Evolutionary conservation across 2,329 filamentous ascomycete genomes (phyloP), one percentile per base, ranked within the genome.

Genomic region (Sphaerulina vaccinii): DNA sequence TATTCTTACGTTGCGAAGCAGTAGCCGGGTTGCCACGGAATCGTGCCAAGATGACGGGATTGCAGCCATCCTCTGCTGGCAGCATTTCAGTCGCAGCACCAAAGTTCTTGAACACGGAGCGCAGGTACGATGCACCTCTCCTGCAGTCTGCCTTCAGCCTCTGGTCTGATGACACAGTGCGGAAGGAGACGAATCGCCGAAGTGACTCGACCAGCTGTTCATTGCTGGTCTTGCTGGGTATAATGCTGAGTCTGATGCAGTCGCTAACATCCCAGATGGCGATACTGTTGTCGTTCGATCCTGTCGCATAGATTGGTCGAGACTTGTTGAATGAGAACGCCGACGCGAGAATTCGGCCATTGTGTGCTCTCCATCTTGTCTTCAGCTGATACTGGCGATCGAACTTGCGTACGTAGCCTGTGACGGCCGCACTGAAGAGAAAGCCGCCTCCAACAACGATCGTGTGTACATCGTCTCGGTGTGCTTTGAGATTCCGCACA

Each of bases 131-230:
- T 10, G 93, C 93, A 8, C 92, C 92, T 66, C 91, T 84, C 54
- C 92, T 87, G 68, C 95, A 99, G 69, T 97, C 93, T 57, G 91
- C 90, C 9, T 89, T 85, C 65, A 90, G 95, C 61, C 90, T 88
- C 1, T 87, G 83, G 32, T 90, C 82, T 0, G 90, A 91, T 0
- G 93, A 96, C 19, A 99, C 84, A 0, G 92, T 96, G 61, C 90
- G 92, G 75, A 88, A 97, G 0, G 89, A 86, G 3, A 99, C 85
- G 61, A 99, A 95, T 61, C 95, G 87, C 40, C 85, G 82, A 3
- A 99, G 76, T 0, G 84, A 73, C 50, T 78, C 75, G 10, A 78
- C 66, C 61, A 90, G 58, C 82, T 87, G 59, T 66, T 86, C 82
- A 59, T 85, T 82, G 59, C 79, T 81, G 42, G 80, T 82, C 41